Percentiles rank a stretch among this genome's conserved stretches.
Evolutionary conservation across 257 asterid genomes (phyloP).

Genomic region (Gynochthodes officinalis): DNA sequence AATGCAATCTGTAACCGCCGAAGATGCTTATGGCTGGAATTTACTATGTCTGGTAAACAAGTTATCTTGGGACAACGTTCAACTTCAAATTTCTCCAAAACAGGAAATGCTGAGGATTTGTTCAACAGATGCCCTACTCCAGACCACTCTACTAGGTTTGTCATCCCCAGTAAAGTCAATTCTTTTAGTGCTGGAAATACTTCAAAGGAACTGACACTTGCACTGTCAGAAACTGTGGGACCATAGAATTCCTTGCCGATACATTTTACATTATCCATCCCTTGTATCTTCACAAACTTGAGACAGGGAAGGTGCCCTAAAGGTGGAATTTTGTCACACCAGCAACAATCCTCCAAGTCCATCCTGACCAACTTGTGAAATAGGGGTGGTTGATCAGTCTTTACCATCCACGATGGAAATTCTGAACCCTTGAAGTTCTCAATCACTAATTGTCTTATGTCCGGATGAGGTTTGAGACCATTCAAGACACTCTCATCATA

Average conservation of each 20-base stretch:
- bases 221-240: neutral
- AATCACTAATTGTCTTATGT: conserved; percentile 14
- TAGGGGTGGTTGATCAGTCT: neutral
- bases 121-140: neutral
- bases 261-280: neutral
- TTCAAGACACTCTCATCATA: conserved; percentile 16
- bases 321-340: conserved; percentile 20
- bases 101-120: neutral
- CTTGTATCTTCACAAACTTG: neutral
- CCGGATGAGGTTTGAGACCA: conserved; percentile 26
- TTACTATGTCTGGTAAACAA: conserved; percentile 1
- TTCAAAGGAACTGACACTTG: neutral
- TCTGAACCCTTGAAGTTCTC: neutral
- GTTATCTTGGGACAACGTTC: conserved; percentile 5
- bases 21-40: neutral
- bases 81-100: conserved; percentile 5
- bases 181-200: conserved; percentile 16
- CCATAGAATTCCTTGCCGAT: neutral
- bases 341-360: neutral
- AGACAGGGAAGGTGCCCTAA: conserved; percentile 28
- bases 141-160: conserved; percentile 19
- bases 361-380: conserved; percentile 7
- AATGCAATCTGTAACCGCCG: neutral
- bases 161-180: conserved; percentile 6
- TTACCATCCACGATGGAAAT: conserved; percentile 23